Conservation (phyloP, 441 rosid genomes). For the Adansonia gregorii region DNA sequence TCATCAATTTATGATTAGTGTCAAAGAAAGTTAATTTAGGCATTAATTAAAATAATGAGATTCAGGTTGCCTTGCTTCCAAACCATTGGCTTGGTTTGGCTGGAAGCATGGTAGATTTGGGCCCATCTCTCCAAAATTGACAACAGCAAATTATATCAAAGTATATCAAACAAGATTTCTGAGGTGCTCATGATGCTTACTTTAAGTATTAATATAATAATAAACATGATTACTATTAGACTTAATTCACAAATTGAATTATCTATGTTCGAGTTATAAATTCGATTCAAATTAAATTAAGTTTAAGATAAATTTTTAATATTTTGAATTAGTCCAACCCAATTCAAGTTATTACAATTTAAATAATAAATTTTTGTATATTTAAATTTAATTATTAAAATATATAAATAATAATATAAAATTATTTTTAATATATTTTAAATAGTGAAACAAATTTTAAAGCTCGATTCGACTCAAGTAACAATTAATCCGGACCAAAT, state of each 20-base stretch:
- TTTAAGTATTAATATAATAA: background rate
- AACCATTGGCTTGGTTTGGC: background rate
- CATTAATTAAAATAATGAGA: background rate
- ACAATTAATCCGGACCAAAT: background rate
- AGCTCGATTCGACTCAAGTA: no score
- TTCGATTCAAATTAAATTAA: no score
- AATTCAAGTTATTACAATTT: no score
- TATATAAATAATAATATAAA: no score
- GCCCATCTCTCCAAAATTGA: background rate
- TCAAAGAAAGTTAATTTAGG: background rate
- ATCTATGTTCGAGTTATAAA: no score
- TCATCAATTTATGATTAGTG: background rate
- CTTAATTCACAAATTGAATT: no score
- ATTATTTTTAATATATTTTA: no score
- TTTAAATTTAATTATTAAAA: no score
- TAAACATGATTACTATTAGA: no score
- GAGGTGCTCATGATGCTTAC: background rate
- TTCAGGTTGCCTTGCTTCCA: background rate
- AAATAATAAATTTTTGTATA: no score
- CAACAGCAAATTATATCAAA: background rate
- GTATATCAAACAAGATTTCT: background rate
- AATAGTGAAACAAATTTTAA: background rate
- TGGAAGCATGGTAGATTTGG: slow-evolving; percentile 8
- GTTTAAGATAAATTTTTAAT: no score
- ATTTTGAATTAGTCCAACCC: no score